Percentiles rank a stretch among this genome's conserved stretches.
These are phyloP conservation scores for Xerophyta viscosa DNA, from an alignment of 106 monocot genomes.

Conservation along the genomic window DNA sequence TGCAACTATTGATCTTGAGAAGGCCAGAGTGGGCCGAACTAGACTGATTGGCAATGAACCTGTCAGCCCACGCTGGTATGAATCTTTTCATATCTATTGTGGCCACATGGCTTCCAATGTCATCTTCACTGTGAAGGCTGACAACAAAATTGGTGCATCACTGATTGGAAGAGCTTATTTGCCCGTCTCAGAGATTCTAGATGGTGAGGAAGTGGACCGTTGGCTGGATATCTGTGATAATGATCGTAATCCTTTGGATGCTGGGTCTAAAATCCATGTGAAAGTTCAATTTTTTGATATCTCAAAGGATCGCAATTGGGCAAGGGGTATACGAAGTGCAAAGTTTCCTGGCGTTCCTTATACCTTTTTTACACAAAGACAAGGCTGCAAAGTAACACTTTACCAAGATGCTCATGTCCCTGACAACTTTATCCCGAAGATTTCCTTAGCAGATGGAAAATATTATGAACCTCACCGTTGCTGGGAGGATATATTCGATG, in stretches of 20 bases:
- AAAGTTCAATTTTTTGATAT: slow-evolving; percentile 52
- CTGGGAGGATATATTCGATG: slow-evolving; percentile 80
- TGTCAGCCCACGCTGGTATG: slow-evolving; percentile 56
- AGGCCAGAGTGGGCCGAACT: slow-evolving; percentile 78
- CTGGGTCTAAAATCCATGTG: slow-evolving; percentile 60
- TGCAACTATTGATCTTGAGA: slow-evolving; percentile 64
- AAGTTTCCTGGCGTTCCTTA: slow-evolving; percentile 70
- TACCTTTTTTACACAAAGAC: slow-evolving; percentile 61
- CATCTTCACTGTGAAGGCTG: slow-evolving; percentile 56
- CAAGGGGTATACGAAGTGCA: slow-evolving; percentile 31
- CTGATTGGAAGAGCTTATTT: slow-evolving; percentile 62
- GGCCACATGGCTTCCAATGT: slow-evolving; percentile 46
- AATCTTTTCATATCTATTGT: slow-evolving; percentile 74
- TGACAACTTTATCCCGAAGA: slow-evolving; percentile 44
- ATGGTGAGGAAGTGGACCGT: slow-evolving; percentile 42
- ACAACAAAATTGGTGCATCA: slow-evolving; percentile 41
- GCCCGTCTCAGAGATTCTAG: slow-evolving; percentile 38
- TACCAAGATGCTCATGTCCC: slow-evolving; percentile 74
- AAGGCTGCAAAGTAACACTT: slow-evolving; percentile 51
- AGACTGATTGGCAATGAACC: slow-evolving; percentile 32
- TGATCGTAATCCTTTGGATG: slow-evolving; percentile 25
- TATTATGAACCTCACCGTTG: slow-evolving; percentile 58
- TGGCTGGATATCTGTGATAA: slow-evolving; percentile 60
- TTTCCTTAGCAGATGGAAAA: slow-evolving; percentile 37
- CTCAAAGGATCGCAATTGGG: slow-evolving; percentile 40